Percentiles rank a stretch among this genome's conserved stretches.
These are phyloP conservation scores for Uronychia setigera DNA, from an alignment of 73 alveolate genomes.

Conservation along the genomic window DNA sequence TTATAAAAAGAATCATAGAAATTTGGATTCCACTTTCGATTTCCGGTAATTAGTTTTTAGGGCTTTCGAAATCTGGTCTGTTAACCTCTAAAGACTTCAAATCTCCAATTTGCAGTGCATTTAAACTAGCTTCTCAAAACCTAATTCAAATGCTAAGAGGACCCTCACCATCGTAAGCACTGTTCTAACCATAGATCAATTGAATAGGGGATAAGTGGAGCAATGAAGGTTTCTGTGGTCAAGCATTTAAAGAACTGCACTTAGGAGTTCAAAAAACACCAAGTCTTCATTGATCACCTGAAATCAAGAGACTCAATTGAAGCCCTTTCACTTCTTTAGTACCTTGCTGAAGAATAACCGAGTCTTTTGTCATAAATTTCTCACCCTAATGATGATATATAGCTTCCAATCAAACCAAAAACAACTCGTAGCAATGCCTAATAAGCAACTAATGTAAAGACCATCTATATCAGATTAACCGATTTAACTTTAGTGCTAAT, in stretches of 20 bases:
- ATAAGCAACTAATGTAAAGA: too few relatives aligned
- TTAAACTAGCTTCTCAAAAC: not conserved
- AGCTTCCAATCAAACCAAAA: too few relatives aligned
- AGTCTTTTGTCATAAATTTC: too few relatives aligned
- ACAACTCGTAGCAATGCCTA: too few relatives aligned
- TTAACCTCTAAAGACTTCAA: not conserved
- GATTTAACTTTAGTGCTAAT: too few relatives aligned
- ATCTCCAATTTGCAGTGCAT: not conserved
- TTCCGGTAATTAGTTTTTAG: not conserved
- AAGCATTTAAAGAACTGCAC: not conserved
- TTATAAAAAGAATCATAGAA: not conserved
- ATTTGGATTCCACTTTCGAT: not conserved
- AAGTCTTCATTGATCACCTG: not conserved
- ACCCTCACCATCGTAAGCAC: not conserved
- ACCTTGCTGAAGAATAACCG: not conserved
- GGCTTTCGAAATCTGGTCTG: not conserved
- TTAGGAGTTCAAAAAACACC: not conserved
- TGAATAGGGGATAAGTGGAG: not conserved
- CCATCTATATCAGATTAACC: too few relatives aligned
- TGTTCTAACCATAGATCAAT: not conserved
- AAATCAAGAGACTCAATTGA: not conserved
- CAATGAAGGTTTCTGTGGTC: not conserved
- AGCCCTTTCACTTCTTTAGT: not conserved
- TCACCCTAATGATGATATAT: too few relatives aligned
- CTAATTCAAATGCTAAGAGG: not conserved